phyloP scores from a whole-genome alignment of 768 basidiomycete genomes.

The Cyclocybe aegerita region DNA sequence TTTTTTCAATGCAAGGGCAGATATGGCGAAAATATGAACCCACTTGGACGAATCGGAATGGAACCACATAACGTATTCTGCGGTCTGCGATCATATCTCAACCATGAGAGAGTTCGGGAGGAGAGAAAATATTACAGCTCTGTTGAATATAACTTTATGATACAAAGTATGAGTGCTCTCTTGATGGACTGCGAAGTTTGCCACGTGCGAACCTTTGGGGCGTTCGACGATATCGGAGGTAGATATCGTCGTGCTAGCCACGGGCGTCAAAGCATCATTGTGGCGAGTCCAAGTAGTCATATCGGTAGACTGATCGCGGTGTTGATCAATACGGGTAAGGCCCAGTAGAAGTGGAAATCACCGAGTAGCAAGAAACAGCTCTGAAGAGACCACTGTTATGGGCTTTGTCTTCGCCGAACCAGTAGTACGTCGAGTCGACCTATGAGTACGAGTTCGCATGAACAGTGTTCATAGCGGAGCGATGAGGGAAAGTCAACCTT shows the following conservation, averaged over 20 bases:
- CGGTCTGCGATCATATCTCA: slow-evolving; percentile 34
- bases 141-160: slow-evolving; percentile 50
- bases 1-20: neutral
- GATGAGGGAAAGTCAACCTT: slow-evolving; percentile 33
- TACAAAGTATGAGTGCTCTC: neutral
- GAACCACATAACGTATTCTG: slow-evolving; percentile 73
- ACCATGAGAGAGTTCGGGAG: neutral
- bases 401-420: slow-evolving; percentile 65
- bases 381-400: slow-evolving; percentile 53
- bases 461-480: neutral
- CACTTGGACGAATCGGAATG: slow-evolving; percentile 63
- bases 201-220: slow-evolving; percentile 48
- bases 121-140: slow-evolving; percentile 31
- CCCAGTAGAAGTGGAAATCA: slow-evolving; percentile 17
- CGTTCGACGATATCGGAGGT: slow-evolving; percentile 59
- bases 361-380: slow-evolving; percentile 60
- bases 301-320: slow-evolving; percentile 41
- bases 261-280: slow-evolving; percentile 55
- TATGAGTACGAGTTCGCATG: slow-evolving; percentile 12
- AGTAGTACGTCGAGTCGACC: slow-evolving; percentile 57
- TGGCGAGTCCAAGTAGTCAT: slow-evolving; percentile 56
- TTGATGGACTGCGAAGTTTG: neutral
- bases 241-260: slow-evolving; percentile 55
- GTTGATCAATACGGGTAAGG: slow-evolving; percentile 5
- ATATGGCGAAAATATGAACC: slow-evolving; percentile 8